Evolutionary conservation across 192 early-diverging fungal genomes (phyloP).

Genomic region (Helicostylum pulchrum): DNA sequence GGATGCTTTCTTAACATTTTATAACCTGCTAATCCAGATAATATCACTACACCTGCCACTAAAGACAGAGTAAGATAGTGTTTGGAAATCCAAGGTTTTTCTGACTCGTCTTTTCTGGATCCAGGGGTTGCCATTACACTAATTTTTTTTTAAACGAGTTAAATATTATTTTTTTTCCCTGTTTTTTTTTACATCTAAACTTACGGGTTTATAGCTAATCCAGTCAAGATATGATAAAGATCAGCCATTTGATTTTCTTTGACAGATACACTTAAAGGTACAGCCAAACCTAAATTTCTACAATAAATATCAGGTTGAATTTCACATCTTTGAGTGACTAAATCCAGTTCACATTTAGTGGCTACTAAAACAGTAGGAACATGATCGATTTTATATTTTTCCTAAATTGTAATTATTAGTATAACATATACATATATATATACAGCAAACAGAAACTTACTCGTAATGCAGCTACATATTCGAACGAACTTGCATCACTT

Average conservation of each 20-base stretch:
- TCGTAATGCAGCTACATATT: slow-evolving; percentile 80
- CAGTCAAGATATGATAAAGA: slow-evolving; percentile 82
- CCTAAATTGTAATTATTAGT: slow-evolving; percentile 37
- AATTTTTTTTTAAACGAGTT: too few species aligned
- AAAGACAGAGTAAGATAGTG: slow-evolving; percentile 29
- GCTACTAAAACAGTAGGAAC: slow-evolving; percentile 91
- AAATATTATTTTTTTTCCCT: neutral
- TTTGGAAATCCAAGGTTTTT: slow-evolving; percentile 24
- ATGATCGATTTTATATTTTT: slow-evolving; percentile 78
- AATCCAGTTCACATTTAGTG: slow-evolving; percentile 90
- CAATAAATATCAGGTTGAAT: slow-evolving; percentile 94
- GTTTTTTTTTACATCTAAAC: slow-evolving; percentile 18
- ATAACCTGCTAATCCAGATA: slow-evolving; percentile 34
- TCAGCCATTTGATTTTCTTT: slow-evolving; percentile 83
- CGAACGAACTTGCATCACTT: slow-evolving; percentile 90
- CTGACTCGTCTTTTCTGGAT: slow-evolving; percentile 27
- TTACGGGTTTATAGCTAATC: slow-evolving; percentile 80
- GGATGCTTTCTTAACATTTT: slow-evolving; percentile 36
- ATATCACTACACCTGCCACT: slow-evolving; percentile 26
- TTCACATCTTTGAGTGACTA: slow-evolving; percentile 72
- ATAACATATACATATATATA: neutral
- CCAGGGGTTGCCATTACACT: slow-evolving; percentile 35
- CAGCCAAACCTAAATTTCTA: slow-evolving; percentile 73
- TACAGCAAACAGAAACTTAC: slow-evolving; percentile 42
- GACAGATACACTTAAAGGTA: slow-evolving; percentile 90